Base-by-base conservation (phyloP, 192 early-diverging fungal genomes). In the Lunasporangiospora selenospora region DNA sequence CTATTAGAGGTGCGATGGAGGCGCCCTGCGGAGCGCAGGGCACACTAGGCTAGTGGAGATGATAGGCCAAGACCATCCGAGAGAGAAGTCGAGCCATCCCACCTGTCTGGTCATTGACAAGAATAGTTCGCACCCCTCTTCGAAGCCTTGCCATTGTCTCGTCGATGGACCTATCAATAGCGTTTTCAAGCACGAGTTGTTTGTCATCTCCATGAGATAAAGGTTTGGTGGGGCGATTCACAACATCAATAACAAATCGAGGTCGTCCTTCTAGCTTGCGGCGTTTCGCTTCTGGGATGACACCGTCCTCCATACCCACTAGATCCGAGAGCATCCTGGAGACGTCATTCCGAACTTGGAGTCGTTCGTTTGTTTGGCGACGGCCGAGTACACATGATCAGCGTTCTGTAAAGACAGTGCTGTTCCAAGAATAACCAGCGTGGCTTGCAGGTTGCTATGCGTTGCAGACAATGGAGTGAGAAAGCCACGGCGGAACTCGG, bases 391-490 rank as follows among this genome's bases (percentile, higher is more conserved):
- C 16, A 53, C 23, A 37, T 53, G 52, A 9, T 34, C 32, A 9
- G 23, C 52, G 32, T 53, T 34, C 33, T 30, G 21, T 19, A 73
- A 45, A 45, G 69, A 62, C 16, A 55, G 44, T 9, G 59, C 41
- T 51, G 69, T 73, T 4, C 69, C 60, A 63, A 73, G 53, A n/a
- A 73, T 45, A 42, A 63, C 53, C 30, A 75, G 24, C 10, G 70
- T 75, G 11, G 55, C 70, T 9, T 44, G 55, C 36, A 75, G 49
- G 37, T 16, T 40, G 41, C 53, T 47, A 1, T 53, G 41, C 6
- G 70, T 57, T 15, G 42, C 39, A 27, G 31, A 50, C 37, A 75
- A 53, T 15, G 46, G 60, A 0, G 70, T 65, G 47, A 58, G 70
- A 37, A 75, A 75, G 38, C 70, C 62, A 27, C 61, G 26, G 47